These are phyloP conservation scores for Podila verticillata DNA, from an alignment of 192 early-diverging fungal genomes.

Conservation along the genomic window DNA sequence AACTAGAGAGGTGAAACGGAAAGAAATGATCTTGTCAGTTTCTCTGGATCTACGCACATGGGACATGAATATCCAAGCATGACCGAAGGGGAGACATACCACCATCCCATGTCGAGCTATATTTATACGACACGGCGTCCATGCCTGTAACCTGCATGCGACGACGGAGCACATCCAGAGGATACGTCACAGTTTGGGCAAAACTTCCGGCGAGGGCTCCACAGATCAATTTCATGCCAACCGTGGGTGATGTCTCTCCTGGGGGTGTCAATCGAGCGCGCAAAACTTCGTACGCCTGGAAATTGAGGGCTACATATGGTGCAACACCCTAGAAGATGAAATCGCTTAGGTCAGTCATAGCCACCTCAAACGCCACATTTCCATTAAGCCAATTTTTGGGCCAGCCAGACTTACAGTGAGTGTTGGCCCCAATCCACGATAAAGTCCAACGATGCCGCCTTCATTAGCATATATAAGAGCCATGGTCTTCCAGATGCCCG, in stretches of 20 bases:
- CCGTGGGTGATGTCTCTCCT: slow-evolving; percentile 67
- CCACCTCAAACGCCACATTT: too few species aligned
- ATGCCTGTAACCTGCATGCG: slow-evolving; percentile 84
- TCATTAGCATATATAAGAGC: slow-evolving; percentile 71
- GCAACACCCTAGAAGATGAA: slow-evolving; percentile 66
- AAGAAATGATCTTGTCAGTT: neutral
- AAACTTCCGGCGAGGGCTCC: slow-evolving; percentile 83
- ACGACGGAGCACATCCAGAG: slow-evolving; percentile 80
- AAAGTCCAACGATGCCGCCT: slow-evolving; percentile 78
- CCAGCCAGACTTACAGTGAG: slow-evolving; percentile 56
- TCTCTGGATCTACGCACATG: too few species aligned
- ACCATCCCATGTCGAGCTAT: slow-evolving; percentile 78
- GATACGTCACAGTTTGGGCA: slow-evolving; percentile 86
- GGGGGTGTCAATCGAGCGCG: slow-evolving; percentile 73
- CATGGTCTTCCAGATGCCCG: slow-evolving; percentile 77
- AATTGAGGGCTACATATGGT: slow-evolving; percentile 85
- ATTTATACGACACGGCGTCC: slow-evolving; percentile 74
- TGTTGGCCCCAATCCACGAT: slow-evolving; percentile 78
- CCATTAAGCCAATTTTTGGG: too few species aligned
- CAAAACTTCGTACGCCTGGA: slow-evolving; percentile 83
- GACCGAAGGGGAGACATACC: slow-evolving; percentile 22
- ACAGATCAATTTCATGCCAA: slow-evolving; percentile 70
- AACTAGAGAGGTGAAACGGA: slow-evolving; percentile 49
- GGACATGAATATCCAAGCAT: neutral
- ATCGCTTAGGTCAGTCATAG: neutral